Percentiles rank a stretch among this genome's conserved stretches.
phyloP scores from a whole-genome alignment of 768 basidiomycete species.

The Cystobasidium onofrii region DNA sequence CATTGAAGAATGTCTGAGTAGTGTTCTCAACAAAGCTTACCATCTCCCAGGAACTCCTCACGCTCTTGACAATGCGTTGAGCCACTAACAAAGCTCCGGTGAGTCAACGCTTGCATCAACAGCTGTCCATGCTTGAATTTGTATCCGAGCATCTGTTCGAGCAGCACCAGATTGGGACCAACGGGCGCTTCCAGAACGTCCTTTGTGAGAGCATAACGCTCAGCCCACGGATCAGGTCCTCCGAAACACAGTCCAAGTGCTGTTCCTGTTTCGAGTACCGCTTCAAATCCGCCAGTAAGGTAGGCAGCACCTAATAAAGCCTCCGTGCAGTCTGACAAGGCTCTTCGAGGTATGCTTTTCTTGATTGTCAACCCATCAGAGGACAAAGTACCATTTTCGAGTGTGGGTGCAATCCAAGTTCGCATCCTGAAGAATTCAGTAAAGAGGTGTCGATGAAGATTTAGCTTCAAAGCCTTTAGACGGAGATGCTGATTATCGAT shows the following conservation, averaged over 20 bases:
- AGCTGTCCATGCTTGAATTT: conserved; percentile 31
- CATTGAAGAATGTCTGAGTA: background rate
- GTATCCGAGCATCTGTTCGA: conserved; percentile 32
- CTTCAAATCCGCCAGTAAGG: conserved; percentile 61
- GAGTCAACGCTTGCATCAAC: conserved; percentile 58
- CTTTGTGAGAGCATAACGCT: conserved; percentile 46
- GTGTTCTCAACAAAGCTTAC: too few species aligned
- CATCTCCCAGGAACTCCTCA: conserved; percentile 81
- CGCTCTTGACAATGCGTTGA: conserved; percentile 67
- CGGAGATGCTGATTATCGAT: conserved; percentile 65
- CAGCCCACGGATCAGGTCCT: conserved; percentile 59
- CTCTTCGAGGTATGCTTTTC: conserved; percentile 58
- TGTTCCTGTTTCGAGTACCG: conserved; percentile 60
- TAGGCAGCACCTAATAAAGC: conserved; percentile 71
- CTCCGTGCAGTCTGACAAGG: conserved; percentile 82
- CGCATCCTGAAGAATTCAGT: conserved; percentile 53
- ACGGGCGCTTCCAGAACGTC: background rate
- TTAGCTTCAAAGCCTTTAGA: conserved; percentile 53
- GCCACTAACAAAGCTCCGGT: conserved; percentile 61
- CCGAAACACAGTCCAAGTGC: conserved; percentile 66
- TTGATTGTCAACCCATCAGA: conserved; percentile 44
- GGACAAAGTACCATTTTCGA: conserved; percentile 45
- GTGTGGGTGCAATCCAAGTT: conserved; percentile 55
- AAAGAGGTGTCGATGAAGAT: conserved; percentile 59
- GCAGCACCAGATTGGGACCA: background rate